Percentiles rank a stretch among this genome's conserved stretches.
phyloP scores from a whole-genome alignment of 345 rosid genomes.

The Lenwebbia sp. region DNA sequence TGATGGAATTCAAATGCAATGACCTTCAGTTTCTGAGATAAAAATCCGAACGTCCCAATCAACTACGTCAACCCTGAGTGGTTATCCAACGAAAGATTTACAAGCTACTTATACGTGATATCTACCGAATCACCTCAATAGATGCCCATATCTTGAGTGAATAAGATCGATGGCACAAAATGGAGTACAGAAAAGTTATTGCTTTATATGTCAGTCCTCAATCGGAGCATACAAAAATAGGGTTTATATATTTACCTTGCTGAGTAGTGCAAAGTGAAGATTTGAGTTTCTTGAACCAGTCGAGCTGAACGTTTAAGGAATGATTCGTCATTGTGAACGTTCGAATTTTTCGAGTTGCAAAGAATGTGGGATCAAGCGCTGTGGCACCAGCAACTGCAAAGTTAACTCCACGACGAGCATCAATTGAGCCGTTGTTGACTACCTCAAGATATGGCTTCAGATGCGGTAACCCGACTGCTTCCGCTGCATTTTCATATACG shows the following conservation, averaged over 20 bases:
- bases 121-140: not conserved
- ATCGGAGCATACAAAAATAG: not conserved
- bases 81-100: too few species aligned
- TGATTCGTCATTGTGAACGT: slow-evolving; percentile 26
- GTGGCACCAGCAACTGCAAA: slow-evolving; percentile 74
- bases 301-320: slow-evolving; percentile 40
- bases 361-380: slow-evolving; percentile 30
- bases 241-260: slow-evolving; percentile 18
- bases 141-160: not conserved
- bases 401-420: slow-evolving; percentile 28
- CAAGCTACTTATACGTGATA: not conserved
- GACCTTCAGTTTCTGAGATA: not conserved
- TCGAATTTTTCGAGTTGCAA: slow-evolving; percentile 16
- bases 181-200: not conserved
- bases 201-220: not conserved
- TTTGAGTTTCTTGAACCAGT: slow-evolving; percentile 57
- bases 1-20: too few species aligned
- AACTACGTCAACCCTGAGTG: not conserved
- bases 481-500: slow-evolving; percentile 27
- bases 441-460: slow-evolving; percentile 40
- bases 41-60: too few species aligned
- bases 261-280: slow-evolving; percentile 31
- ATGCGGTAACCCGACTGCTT: slow-evolving; percentile 42
- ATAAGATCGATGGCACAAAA: not conserved
- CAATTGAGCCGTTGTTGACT: slow-evolving; percentile 2